These are phyloP conservation scores for Silene conica DNA, from an alignment of 148 eudicot genomes.

Conservation along the genomic window DNA sequence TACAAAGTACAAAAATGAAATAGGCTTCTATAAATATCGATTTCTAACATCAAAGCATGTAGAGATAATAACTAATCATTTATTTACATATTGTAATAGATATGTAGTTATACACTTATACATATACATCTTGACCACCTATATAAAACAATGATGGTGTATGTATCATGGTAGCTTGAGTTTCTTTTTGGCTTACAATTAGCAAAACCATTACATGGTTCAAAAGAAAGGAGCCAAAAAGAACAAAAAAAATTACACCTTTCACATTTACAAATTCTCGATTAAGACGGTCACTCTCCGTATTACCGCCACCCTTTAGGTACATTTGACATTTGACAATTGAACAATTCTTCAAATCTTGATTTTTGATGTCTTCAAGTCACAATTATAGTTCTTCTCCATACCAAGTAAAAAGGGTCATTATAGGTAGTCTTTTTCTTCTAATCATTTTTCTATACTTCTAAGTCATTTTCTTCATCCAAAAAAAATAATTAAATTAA, in stretches of 20 bases:
- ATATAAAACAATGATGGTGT: not conserved
- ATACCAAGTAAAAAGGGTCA: constrained; percentile 1
- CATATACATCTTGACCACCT: constrained; percentile 7
- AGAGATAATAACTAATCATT: not conserved
- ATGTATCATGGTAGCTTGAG: not conserved
- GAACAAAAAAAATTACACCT: constrained; percentile 6
- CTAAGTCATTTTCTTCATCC: constrained; percentile 4
- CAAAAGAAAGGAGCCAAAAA: constrained; percentile 14
- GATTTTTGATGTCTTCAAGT: constrained; percentile 14
- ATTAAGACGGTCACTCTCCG: too few relatives aligned
- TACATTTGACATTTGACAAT: constrained; percentile 11
- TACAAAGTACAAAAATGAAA: too few relatives aligned
- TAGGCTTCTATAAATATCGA: too few relatives aligned
- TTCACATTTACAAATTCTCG: too few relatives aligned
- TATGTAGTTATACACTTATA: constrained; percentile 3
- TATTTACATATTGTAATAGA: constrained; percentile 5
- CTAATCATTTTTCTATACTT: not conserved
- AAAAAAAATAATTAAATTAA: constrained; percentile 7
- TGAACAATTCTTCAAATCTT: constrained; percentile 9
- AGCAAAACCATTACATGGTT: constrained; percentile 19
- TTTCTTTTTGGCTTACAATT: constrained; percentile 3
- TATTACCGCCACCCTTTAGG: too few relatives aligned
- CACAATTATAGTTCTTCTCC: not conserved
- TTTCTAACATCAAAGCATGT: not conserved
- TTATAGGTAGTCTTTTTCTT: constrained; percentile 12